These are phyloP conservation scores for Reticulomyxa filosa DNA, from an alignment of 78 protist genomes.

Conservation along the genomic window DNA sequence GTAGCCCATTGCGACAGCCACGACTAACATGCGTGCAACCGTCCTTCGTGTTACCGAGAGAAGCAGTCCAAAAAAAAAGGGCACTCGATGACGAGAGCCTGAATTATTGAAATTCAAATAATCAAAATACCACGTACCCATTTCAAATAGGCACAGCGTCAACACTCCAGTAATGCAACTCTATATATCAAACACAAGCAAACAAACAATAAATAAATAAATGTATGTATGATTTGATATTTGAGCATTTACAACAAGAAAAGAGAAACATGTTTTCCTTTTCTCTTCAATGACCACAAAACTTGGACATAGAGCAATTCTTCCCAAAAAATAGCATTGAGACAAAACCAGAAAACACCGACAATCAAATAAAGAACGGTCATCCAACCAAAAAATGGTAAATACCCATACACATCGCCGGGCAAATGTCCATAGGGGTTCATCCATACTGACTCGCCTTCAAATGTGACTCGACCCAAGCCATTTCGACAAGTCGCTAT, in stretches of 20 bases:
- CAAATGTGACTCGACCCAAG: too few species aligned
- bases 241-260: too few species aligned
- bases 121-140: background rate
- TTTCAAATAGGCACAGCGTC: conserved; percentile 3
- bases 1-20: background rate
- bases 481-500: too few species aligned
- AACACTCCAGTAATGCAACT: background rate
- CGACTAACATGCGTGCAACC: background rate
- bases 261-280: too few species aligned
- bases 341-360: background rate
- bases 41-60: background rate
- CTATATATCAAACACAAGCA: background rate
- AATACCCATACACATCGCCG: background rate
- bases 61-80: background rate
- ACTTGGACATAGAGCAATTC: too few species aligned
- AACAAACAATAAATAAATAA: too few species aligned
- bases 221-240: too few species aligned
- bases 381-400: background rate
- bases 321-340: background rate
- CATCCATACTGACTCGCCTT: background rate
- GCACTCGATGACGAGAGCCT: too few species aligned
- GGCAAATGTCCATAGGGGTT: conserved; percentile 3
- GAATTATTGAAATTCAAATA: background rate
- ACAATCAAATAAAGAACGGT: background rate
- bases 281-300: too few species aligned